phyloP scores from a whole-genome alignment of 768 basidiomycete genomes.

The Amanita thiersii region DNA sequence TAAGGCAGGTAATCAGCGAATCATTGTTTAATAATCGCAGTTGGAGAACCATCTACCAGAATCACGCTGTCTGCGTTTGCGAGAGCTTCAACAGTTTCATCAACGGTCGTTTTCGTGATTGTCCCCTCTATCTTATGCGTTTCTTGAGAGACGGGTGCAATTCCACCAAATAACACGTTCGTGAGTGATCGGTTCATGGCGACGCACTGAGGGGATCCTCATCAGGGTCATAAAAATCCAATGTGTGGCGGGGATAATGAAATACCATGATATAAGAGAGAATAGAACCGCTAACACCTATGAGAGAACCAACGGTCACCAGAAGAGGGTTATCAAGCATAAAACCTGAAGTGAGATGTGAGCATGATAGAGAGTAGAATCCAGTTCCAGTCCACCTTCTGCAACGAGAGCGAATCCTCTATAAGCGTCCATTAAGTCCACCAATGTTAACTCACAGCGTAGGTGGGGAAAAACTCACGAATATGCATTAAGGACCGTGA shows the following conservation, averaged over 20 bases:
- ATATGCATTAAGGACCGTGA: conserved; percentile 86
- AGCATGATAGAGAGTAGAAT: background rate
- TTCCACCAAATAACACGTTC: conserved; percentile 88
- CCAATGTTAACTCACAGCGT: too few relatives aligned
- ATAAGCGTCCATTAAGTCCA: conserved; percentile 2
- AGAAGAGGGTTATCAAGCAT: conserved; percentile 85
- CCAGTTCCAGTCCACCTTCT: conserved; percentile 39
- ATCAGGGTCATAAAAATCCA: conserved; percentile 1
- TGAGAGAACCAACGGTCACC: conserved; percentile 78
- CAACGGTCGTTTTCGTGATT: conserved; percentile 69
- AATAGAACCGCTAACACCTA: conserved; percentile 87
- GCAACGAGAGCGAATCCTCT: conserved; percentile 84
- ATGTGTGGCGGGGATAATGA: background rate
- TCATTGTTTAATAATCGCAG: background rate
- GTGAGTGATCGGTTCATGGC: conserved; percentile 86
- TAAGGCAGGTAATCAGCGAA: conserved; percentile 17
- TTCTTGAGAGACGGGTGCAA: conserved; percentile 47
- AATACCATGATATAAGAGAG: conserved; percentile 87
- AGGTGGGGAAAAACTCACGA: conserved; percentile 40
- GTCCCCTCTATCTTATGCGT: conserved; percentile 75
- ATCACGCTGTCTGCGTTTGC: conserved; percentile 80
- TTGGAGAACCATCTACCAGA: conserved; percentile 33
- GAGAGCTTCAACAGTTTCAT: conserved; percentile 75
- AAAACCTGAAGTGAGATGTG: conserved; percentile 39
- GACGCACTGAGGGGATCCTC: conserved; percentile 49